These are phyloP conservation scores for Leccinum subspadiceum DNA, from an alignment of 1,284 basidiomycete species.

Conservation along the genomic window DNA sequence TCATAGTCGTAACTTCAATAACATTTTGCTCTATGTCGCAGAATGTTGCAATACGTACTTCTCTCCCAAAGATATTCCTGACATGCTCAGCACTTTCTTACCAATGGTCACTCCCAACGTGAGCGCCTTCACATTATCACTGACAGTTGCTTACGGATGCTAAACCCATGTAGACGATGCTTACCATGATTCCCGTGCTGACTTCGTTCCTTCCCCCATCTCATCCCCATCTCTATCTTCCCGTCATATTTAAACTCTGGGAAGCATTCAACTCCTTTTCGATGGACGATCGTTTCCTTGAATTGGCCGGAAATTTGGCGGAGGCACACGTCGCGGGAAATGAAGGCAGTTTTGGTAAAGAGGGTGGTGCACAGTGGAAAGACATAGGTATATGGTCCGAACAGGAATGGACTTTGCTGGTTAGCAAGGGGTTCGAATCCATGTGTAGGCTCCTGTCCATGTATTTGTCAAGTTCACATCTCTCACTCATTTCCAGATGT, in stretches of 20 bases:
- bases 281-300: conserved; percentile 84
- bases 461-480: conserved; percentile 33
- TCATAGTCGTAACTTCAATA: conserved; percentile 31
- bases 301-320: conserved; percentile 74
- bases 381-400: conserved; percentile 90
- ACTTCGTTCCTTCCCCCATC: conserved; percentile 76
- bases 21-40: conserved; percentile 61
- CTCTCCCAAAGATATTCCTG: conserved; percentile 83
- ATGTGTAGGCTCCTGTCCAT: conserved; percentile 62
- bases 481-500: conserved; percentile 57
- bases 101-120: conserved; percentile 37
- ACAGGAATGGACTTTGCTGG: conserved; percentile 81
- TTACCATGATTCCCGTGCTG: conserved; percentile 69
- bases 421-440: conserved; percentile 84
- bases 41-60: conserved; percentile 86
- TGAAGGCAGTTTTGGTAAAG: conserved; percentile 48
- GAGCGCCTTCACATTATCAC: conserved; percentile 7
- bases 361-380: conserved; percentile 61
- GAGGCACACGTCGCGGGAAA: conserved; percentile 76
- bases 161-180: conserved; percentile 44
- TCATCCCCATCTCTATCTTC: conserved; percentile 67
- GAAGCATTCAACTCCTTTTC: conserved; percentile 80
- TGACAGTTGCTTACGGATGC: not conserved
- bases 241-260: conserved; percentile 79
- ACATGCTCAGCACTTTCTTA: conserved; percentile 85